A percentile compares a stretch with the other conserved stretches of the same genome.
phyloP scores from a whole-genome alignment of 345 rosid genomes.

The Salix brachista region DNA sequence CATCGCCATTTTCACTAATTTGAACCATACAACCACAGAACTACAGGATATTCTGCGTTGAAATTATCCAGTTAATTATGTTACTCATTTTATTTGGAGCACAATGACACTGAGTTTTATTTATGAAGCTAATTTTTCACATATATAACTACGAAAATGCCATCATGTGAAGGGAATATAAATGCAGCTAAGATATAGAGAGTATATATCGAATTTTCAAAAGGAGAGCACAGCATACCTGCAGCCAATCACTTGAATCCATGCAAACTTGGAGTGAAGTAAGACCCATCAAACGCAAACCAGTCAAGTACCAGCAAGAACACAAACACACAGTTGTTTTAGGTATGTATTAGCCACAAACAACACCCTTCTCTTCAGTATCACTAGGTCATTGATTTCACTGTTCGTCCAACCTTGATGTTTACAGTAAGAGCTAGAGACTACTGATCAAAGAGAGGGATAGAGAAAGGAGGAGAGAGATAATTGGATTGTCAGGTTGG shows the following conservation, averaged over 20 bases:
- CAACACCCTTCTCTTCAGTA: neutral
- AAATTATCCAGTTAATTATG: neutral
- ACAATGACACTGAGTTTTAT: neutral
- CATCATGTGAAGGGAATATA: neutral
- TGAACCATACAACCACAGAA: neutral
- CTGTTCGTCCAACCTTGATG: neutral
- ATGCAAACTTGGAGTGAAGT: constrained; percentile 87
- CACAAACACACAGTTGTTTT: neutral
- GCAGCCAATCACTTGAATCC: constrained; percentile 94
- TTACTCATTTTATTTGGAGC: neutral
- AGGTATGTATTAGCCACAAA: neutral
- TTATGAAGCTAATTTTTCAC: neutral
- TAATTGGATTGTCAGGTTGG: neutral
- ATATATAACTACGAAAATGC: neutral
- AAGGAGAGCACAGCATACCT: constrained; percentile 35
- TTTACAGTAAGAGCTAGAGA: neutral
- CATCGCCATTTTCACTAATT: neutral
- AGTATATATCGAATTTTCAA: neutral
- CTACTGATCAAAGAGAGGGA: constrained; percentile 7
- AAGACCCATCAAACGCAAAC: constrained; percentile 41
- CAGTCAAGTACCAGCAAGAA: neutral
- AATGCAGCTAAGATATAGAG: neutral
- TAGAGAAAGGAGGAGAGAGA: constrained; percentile 16
- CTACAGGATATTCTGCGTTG: neutral
- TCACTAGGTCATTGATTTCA: neutral